Evolutionary conservation across 1,139 yeast genomes (phyloP).

Genomic region (Geotrichum bryndzae): DNA sequence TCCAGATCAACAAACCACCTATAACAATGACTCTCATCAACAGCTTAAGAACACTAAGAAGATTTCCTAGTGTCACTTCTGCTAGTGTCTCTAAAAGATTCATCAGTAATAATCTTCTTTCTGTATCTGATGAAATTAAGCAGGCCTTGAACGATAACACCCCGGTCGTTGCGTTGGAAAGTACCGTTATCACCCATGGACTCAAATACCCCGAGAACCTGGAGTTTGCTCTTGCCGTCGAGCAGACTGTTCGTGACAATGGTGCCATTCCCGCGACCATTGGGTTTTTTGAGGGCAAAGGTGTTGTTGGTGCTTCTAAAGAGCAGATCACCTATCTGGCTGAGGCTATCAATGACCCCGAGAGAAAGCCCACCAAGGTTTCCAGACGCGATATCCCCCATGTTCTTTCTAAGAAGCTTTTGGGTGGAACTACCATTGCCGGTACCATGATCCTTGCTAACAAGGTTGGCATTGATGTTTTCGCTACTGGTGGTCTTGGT

Average conservation of each 20-base stretch:
- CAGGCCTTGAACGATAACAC: constrained; percentile 51
- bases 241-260: constrained; percentile 48
- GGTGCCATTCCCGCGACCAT: constrained; percentile 86
- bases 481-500: constrained; percentile 92
- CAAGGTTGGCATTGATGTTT: constrained; percentile 70
- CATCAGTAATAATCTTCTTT: constrained; percentile 21
- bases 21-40: neutral
- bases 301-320: constrained; percentile 57
- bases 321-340: constrained; percentile 50
- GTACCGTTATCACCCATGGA: constrained; percentile 88
- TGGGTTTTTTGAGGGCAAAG: constrained; percentile 67
- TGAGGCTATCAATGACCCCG: constrained; percentile 26
- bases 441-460: constrained; percentile 80
- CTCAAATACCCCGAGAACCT: constrained; percentile 75
- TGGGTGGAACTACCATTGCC: constrained; percentile 89
- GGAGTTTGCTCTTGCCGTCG: constrained; percentile 66
- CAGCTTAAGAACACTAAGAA: neutral
- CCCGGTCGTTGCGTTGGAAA: constrained; percentile 77
- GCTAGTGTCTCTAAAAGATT: neutral
- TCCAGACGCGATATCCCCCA: constrained; percentile 78
- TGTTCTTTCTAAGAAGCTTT: constrained; percentile 54
- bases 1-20: neutral
- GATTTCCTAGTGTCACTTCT: neutral
- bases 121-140: constrained; percentile 51
- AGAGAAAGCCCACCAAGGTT: constrained; percentile 47